Evolutionary conservation across 1,284 basidiomycete genomes (phyloP).

Genomic region (Waitea zeae): DNA sequence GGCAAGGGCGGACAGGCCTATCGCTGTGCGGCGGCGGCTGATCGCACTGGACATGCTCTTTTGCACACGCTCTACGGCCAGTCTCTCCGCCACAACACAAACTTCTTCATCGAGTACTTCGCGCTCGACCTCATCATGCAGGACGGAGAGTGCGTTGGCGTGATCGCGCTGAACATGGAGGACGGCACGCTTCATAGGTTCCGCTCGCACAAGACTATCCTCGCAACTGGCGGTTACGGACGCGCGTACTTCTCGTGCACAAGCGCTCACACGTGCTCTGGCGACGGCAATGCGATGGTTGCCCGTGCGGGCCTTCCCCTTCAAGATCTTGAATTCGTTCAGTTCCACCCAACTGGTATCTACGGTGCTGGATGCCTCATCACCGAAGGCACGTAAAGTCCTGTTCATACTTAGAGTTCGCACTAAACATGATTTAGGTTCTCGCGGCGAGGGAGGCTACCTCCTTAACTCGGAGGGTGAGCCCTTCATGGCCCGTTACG

Average conservation of each 20-base stretch:
- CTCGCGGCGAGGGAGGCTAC: slow-evolving; percentile 98
- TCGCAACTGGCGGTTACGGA: slow-evolving; percentile 97
- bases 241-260: slow-evolving; percentile 99
- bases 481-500: slow-evolving; percentile 99
- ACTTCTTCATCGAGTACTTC: slow-evolving; percentile 99
- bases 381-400: slow-evolving; percentile 61
- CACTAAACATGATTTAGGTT: slow-evolving; percentile 36
- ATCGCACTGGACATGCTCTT: slow-evolving; percentile 97
- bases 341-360: slow-evolving; percentile 99
- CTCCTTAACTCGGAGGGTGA: slow-evolving; percentile 98
- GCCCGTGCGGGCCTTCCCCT: slow-evolving; percentile 91
- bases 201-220: slow-evolving; percentile 95
- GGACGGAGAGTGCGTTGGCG: slow-evolving; percentile 97
- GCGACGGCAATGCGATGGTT: slow-evolving; percentile 99
- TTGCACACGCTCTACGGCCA: slow-evolving; percentile 98
- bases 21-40: slow-evolving; percentile 96
- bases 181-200: slow-evolving; percentile 98
- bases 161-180: slow-evolving; percentile 98
- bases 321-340: slow-evolving; percentile 97
- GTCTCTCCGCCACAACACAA: slow-evolving; percentile 97
- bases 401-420: slow-evolving; percentile 1
- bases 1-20: slow-evolving; percentile 99
- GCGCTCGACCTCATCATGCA: slow-evolving; percentile 98
- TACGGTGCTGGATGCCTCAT: slow-evolving; percentile 99
- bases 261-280: slow-evolving; percentile 96